Conservation (phyloP, 2,329 filamentous ascomycete species). For the Aspergillus brunneoviolaceus region DNA sequence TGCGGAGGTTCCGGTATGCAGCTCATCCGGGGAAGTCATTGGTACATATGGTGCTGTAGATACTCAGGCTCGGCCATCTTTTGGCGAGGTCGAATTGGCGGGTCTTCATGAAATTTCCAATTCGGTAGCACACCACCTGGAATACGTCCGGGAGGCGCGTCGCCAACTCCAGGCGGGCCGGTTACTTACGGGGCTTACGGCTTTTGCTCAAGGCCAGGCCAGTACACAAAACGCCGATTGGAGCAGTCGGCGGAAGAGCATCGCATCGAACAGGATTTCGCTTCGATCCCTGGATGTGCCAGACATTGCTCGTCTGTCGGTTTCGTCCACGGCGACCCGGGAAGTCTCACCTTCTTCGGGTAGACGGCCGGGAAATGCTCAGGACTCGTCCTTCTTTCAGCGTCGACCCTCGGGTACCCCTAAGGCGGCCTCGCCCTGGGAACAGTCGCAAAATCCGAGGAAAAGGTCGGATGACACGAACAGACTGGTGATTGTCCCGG, state of each 20-base stretch:
- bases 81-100: slow-evolving; percentile 30
- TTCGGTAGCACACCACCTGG: slow-evolving; percentile 58
- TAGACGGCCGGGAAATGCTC: background rate
- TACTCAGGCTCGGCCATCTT: slow-evolving; percentile 49
- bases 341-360: background rate
- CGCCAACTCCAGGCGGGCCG: slow-evolving; percentile 55
- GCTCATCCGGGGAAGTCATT: slow-evolving; percentile 54
- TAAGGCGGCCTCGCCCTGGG: background rate
- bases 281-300: slow-evolving; percentile 7
- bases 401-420: background rate
- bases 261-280: background rate
- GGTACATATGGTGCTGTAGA: slow-evolving; percentile 61
- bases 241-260: background rate
- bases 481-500: slow-evolving; percentile 14
- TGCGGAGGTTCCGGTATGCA: slow-evolving; percentile 61
- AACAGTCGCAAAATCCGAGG: slow-evolving; percentile 11
- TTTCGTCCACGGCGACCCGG: background rate
- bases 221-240: background rate
- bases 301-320: slow-evolving; percentile 1
- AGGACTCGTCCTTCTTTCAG: slow-evolving; percentile 7
- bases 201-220: slow-evolving; percentile 46
- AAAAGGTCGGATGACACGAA: slow-evolving; percentile 13
- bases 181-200: slow-evolving; percentile 54
- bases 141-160: slow-evolving; percentile 53
- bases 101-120: slow-evolving; percentile 13